Evolutionary conservation across 139 green algal genomes (phyloP).

Genomic region (Pleodorina starrii): DNA sequence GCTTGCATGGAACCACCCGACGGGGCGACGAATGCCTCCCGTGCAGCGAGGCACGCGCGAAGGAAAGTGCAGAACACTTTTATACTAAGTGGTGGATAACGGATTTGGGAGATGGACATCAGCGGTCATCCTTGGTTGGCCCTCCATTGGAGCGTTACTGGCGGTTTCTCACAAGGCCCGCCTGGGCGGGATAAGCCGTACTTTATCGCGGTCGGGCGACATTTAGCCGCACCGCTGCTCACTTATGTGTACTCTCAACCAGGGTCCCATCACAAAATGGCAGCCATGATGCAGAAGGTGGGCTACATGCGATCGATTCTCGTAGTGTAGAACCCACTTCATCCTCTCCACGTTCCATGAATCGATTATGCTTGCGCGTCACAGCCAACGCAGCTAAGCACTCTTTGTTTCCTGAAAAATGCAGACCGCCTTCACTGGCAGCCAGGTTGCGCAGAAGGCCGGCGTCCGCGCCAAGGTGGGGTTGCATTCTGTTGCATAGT

Average conservation of each 20-base stretch:
- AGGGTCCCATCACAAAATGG: slow-evolving; percentile 36
- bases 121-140: not conserved
- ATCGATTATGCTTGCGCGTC: not conserved
- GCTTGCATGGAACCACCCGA: too few species aligned
- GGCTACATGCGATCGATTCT: not conserved
- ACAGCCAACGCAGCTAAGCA: not conserved
- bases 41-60: too few species aligned
- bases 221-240: not conserved
- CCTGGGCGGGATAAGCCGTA: slow-evolving; percentile 35
- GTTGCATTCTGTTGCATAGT: not conserved
- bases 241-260: slow-evolving; percentile 5
- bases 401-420: not conserved
- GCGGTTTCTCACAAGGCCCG: slow-evolving; percentile 17
- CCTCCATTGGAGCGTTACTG: slow-evolving; percentile 13
- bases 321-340: not conserved
- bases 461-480: slow-evolving; percentile 61
- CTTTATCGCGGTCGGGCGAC: not conserved
- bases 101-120: too few species aligned
- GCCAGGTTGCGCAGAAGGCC: slow-evolving; percentile 58
- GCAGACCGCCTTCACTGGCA: slow-evolving; percentile 68
- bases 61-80: too few species aligned
- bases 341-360: not conserved
- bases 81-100: too few species aligned
- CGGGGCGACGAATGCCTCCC: too few species aligned
- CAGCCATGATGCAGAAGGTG: slow-evolving; percentile 42